Evolutionary conservation across 306 rosid genomes (phyloP), one percentile per base, ranked within the genome.

Genomic region (Acacia crassicarpa): DNA sequence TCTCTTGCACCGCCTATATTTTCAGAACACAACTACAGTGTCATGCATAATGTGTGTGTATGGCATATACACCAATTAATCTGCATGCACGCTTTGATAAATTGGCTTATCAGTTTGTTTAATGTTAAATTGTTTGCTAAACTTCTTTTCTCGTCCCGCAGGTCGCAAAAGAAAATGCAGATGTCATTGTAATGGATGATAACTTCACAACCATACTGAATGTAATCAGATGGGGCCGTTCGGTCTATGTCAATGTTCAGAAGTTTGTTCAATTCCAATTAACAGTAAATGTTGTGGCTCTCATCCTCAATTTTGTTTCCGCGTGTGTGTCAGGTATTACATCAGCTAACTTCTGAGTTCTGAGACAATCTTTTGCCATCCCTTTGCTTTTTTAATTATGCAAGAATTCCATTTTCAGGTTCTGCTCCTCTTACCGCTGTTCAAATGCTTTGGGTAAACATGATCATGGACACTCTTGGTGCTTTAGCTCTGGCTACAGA

Each of bases 141-240:
- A 40, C 41, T 45, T n/a, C 35, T 44, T 86, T 67, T 72, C 59
- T 67, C 75, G 67, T 13, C 27, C n/a, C 58, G 40, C 87, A 95
- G 97, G 99, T 95, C 72, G 99, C 99, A n/a, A 95, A 93, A 91
- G 98, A 95, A 87, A 93, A 89, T 71, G 97, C 97, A 0, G 98
- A 95, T 82, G 97, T 95, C 44, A 92, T 95, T 56, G 90, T 92
- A 71, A 72, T 95, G 96, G 99, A 95, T 43, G 98, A 95, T 76
- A 93, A 93, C 84, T 93, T 95, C 69, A 58, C 91, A 23, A 93
- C 98, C 66, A 95, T 95, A 68, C 93, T 93, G 82, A 95, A 84
- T 43, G 94, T 93, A 41, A 87, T 89, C 15, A 82, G 88, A 90
- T 95, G 99, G 98, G 97, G 97, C 6, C 93, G 98, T 77, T 84